Evolutionary conservation across 1,284 basidiomycete species (phyloP), one percentile per base, ranked within the genome.

Genomic region (Porogramme epimiltina): DNA sequence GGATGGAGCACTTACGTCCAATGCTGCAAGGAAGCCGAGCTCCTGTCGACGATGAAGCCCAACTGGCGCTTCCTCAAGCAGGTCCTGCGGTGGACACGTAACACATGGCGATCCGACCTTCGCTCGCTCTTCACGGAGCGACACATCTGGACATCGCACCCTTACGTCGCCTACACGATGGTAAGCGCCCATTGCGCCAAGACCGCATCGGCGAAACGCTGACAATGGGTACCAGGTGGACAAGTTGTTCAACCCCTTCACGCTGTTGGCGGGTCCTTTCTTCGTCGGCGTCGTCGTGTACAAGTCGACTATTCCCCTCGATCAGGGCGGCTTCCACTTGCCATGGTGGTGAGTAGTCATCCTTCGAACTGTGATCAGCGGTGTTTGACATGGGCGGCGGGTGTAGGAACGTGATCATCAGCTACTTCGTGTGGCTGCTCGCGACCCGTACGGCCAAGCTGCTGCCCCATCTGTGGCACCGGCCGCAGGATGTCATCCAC

Each of bases 21-120:
- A 68, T 88, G 87, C 64, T 95, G 91, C 77, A 85, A 85, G 67
- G 92, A 95, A 73, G 92, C 91, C 15, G 93, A 95, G 73, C 76
- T 95, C 36, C 75, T 94, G 47, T 91, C 87, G 70, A 95, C 93
- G 46, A 96, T 95, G 93, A 96, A 96, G 71, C 93, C 93, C 36
- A 92, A 95, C 73, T 95, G 92, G 93, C 79, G 92, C 45, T 95
- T 95, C 76, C 73, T 95, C 68, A 93, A 94, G 72, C 93, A 95
- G 69, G 93, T 95, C 16, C 72, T 96, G 50, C 76, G 93, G 53
- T 95, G 93, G 93, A 96, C 93, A 15, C 74, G 93, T 59, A 95
- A 95, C 73, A 95, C 93, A 1, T 95, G 93, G 93, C 77, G 93
- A 46, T 91, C 89, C 1, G 93, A 95, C 75, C 67, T 95, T 60